Evolutionary conservation across 1,139 yeast species (phyloP).

Genomic region (Magnusiomyces tetraspermus): DNA sequence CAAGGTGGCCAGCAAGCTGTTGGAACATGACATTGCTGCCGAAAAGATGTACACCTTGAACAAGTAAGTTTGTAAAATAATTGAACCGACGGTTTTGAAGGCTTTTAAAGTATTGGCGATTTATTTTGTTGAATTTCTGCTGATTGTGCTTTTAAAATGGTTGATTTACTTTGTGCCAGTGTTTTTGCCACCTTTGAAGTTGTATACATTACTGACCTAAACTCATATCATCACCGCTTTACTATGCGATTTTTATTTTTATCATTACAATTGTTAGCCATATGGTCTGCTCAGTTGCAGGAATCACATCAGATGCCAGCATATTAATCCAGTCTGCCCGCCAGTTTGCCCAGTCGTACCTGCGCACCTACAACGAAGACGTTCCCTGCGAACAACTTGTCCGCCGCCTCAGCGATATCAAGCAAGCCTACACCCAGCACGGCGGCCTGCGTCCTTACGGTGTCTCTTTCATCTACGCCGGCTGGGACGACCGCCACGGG

Average conservation of each 20-base stretch:
- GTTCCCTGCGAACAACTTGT: constrained; percentile 89
- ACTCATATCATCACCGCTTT: background rate
- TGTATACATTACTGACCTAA: too few species aligned
- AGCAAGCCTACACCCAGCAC: constrained; percentile 97
- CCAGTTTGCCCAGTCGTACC: constrained; percentile 69
- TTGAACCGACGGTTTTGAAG: background rate
- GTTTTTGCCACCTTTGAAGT: background rate
- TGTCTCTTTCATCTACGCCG: constrained; percentile 92
- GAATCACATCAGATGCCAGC: constrained; percentile 95
- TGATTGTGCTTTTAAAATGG: too few species aligned
- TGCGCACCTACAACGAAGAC: constrained; percentile 79
- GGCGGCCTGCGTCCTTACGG: constrained; percentile 99
- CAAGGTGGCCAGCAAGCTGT: constrained; percentile 81
- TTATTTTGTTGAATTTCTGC: too few species aligned
- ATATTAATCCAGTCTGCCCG: constrained; percentile 87
- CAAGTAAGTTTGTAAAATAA: constrained; percentile 30
- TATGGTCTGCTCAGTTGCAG: constrained; percentile 93
- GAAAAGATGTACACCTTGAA: constrained; percentile 84
- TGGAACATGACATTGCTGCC: constrained; percentile 88
- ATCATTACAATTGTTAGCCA: constrained; percentile 33
- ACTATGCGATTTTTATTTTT: background rate
- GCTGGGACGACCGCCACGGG: constrained; percentile 81
- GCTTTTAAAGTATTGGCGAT: too few species aligned
- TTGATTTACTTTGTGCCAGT: background rate
- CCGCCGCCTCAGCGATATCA: constrained; percentile 80